Evolutionary conservation across 805 yeast genomes (phyloP).

Genomic region (Tetrapisispora namnaoensis): DNA sequence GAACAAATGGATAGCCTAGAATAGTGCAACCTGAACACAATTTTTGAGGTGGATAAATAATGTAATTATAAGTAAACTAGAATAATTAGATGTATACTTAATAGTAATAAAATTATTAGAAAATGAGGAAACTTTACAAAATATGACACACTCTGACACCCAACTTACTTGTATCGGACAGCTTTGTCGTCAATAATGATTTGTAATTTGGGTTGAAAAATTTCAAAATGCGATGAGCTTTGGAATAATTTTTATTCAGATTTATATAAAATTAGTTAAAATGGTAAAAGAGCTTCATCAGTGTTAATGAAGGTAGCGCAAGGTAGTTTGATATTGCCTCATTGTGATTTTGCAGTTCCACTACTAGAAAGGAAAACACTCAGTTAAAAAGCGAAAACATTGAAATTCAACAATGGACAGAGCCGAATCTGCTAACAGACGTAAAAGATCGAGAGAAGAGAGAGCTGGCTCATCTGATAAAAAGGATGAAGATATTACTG

Average conservation of each 20-base stretch:
- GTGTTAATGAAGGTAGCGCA: no score
- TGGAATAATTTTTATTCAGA: not conserved
- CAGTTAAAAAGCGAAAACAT: not conserved
- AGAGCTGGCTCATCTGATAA: conserved; percentile 5
- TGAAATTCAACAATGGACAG: conserved; percentile 1
- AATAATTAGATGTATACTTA: not conserved
- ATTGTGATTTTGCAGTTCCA: no score
- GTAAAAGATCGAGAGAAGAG: conserved; percentile 18
- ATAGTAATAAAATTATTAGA: no score
- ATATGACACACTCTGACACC: no score
- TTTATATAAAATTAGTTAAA: not conserved
- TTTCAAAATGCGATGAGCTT: conserved; percentile 20
- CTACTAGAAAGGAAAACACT: no score
- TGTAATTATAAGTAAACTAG: not conserved
- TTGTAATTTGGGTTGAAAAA: conserved; percentile 7
- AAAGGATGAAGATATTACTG: conserved; percentile 46
- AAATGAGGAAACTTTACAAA: no score
- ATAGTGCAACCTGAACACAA: not conserved
- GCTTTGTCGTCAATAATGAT: conserved; percentile 8
- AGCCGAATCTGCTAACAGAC: conserved; percentile 6
- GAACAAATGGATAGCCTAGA: conserved; percentile 8
- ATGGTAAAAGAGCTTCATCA: not conserved
- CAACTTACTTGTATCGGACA: no score
- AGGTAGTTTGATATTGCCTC: no score
- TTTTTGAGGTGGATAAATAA: no score